Percentiles rank a stretch among this genome's conserved stretches.
phyloP scores from a whole-genome alignment of 805 yeast genomes.

The Kuraishia hungarica region DNA sequence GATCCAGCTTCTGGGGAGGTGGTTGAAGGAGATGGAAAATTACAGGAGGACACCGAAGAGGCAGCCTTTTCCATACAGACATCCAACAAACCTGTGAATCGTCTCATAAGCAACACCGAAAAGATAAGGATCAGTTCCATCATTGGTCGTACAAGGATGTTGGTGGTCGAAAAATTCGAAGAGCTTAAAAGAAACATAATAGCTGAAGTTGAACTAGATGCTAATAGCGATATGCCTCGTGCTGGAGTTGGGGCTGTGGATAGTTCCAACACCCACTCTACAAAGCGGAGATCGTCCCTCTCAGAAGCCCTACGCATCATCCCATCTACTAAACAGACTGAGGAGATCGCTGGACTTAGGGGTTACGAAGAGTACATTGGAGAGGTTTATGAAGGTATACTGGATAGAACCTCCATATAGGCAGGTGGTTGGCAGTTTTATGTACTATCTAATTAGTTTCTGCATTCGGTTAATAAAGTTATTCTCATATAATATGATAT shows the following conservation, averaged over 20 bases:
- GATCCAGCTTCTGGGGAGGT: background rate
- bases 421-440: background rate
- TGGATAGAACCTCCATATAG: constrained; percentile 1
- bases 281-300: constrained; percentile 3
- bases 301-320: constrained; percentile 2
- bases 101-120: constrained; percentile 21
- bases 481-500: no score
- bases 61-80: background rate
- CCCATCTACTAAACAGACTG: constrained; percentile 2
- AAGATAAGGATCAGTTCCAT: constrained; percentile 24
- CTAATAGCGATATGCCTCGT: background rate
- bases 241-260: no score
- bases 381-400: constrained; percentile 24
- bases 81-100: background rate
- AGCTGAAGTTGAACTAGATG: background rate
- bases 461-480: no score
- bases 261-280: constrained; percentile 2
- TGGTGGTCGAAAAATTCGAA: constrained; percentile 20
- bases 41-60: background rate
- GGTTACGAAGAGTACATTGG: constrained; percentile 21
- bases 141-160: constrained; percentile 20
- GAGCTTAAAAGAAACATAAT: constrained; percentile 9
- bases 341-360: background rate
- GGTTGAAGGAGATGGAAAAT: constrained; percentile 3
- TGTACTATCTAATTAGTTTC: no score